These are phyloP conservation scores for Synchytrium microbalum DNA, from an alignment of 371 early-diverging fungal species.

Conservation along the genomic window DNA sequence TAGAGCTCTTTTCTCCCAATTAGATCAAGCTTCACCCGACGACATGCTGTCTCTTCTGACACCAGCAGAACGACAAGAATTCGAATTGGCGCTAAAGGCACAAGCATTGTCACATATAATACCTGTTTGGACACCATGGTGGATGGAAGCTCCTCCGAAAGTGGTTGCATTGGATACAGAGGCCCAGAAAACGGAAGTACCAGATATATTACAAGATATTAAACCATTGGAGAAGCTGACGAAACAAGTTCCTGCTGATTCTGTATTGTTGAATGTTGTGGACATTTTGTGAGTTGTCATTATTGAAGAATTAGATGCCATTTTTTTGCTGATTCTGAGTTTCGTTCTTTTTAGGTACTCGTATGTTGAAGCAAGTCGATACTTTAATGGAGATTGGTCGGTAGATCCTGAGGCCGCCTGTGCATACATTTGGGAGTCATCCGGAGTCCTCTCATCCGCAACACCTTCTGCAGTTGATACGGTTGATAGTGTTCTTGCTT, in stretches of 20 bases:
- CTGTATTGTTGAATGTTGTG: conserved; percentile 13
- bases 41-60: conserved; percentile 46
- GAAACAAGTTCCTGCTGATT: conserved; percentile 4
- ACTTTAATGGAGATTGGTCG: conserved; percentile 15
- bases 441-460: conserved; percentile 9
- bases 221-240: conserved; percentile 4
- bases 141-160: conserved; percentile 1
- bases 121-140: conserved; percentile 16
- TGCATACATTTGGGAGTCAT: conserved; percentile 12
- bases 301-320: neutral
- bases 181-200: neutral
- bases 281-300: conserved; percentile 15
- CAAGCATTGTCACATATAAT: conserved; percentile 2
- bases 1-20: too few species aligned
- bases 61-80: conserved; percentile 45
- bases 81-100: conserved; percentile 25
- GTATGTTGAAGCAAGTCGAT: conserved; percentile 15
- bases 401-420: conserved; percentile 14
- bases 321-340: too few species aligned
- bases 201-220: conserved; percentile 1
- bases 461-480: conserved; percentile 9
- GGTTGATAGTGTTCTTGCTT: conserved; percentile 7
- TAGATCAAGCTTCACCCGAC: conserved; percentile 38
- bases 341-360: conserved; percentile 8
- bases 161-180: neutral